Percentiles rank a stretch among this genome's conserved stretches.
phyloP scores from a whole-genome alignment of 805 yeast species.

The Lachancea dasiensis region DNA sequence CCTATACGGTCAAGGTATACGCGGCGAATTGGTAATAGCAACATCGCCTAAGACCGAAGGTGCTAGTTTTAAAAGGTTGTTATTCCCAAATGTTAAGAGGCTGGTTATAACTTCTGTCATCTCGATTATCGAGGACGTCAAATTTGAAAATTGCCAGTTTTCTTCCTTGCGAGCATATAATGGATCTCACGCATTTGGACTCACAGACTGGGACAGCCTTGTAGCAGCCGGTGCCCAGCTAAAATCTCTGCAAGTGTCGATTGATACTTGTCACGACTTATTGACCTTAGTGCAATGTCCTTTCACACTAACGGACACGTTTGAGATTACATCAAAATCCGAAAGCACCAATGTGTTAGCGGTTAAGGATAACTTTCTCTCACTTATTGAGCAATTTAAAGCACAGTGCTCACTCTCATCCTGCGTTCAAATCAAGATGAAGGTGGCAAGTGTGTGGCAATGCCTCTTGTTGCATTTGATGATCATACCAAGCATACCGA shows the following conservation, averaged over 20 bases:
- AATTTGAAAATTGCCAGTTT: constrained; percentile 20
- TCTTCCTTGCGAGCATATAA: constrained; percentile 7
- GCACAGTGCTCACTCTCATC: not conserved
- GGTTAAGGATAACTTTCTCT: not conserved
- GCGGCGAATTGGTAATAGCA: constrained; percentile 12
- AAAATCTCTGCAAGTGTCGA: constrained; percentile 10
- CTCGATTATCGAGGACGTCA: constrained; percentile 10
- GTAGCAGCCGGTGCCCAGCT: constrained; percentile 6
- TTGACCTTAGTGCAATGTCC: not conserved
- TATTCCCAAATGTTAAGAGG: constrained; percentile 15
- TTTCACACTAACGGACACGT: not conserved
- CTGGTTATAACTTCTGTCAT: constrained; percentile 12
- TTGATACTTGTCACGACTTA: constrained; percentile 15
- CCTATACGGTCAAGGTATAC: constrained; percentile 20
- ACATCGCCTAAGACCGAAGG: constrained; percentile 17
- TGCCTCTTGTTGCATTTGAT: constrained; percentile 17
- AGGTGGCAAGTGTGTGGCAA: constrained; percentile 17
- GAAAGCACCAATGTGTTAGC: not conserved
- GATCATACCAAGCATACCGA: constrained; percentile 12
- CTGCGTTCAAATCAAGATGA: constrained; percentile 6
- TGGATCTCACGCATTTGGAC: constrained; percentile 7
- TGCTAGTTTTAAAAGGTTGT: constrained; percentile 15
- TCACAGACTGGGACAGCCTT: constrained; percentile 22
- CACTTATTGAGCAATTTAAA: not conserved
- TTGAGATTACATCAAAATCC: not conserved